Conservation (phyloP, 139 green algal genomes). For the Gonium pectorale region DNA sequence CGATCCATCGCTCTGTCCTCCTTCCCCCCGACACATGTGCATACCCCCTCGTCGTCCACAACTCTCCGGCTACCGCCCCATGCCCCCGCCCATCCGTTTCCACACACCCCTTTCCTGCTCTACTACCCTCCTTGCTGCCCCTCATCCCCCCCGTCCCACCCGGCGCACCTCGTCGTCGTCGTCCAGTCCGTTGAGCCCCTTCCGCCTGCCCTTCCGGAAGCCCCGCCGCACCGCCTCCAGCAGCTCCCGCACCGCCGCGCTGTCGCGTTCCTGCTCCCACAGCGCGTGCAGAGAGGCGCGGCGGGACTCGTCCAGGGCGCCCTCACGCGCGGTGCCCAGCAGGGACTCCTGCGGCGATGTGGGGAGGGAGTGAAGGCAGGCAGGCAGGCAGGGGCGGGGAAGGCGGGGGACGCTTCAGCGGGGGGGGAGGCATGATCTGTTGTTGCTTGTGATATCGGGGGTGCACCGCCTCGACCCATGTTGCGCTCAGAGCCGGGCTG, state of each 20-base stretch:
- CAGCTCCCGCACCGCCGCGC: slow-evolving; percentile 17
- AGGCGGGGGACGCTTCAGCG: too few species aligned
- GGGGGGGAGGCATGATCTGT: too few species aligned
- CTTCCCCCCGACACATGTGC: too few species aligned
- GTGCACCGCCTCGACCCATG: background rate
- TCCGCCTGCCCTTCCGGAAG: background rate
- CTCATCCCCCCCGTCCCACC: background rate
- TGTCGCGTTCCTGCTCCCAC: slow-evolving; percentile 33
- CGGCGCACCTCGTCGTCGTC: slow-evolving; percentile 9
- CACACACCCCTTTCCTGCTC: too few species aligned
- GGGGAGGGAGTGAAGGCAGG: background rate
- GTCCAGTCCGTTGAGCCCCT: background rate
- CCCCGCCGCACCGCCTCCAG: slow-evolving; percentile 32
- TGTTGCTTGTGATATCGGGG: background rate
- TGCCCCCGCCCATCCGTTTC: too few species aligned
- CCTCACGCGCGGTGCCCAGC: slow-evolving; percentile 20
- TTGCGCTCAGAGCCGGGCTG: background rate
- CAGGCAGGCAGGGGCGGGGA: background rate
- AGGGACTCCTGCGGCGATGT: background rate
- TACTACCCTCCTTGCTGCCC: too few species aligned
- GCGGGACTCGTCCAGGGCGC: background rate
- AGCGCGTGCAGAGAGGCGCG: slow-evolving; percentile 19
- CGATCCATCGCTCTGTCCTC: too few species aligned
- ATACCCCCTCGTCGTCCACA: too few species aligned
- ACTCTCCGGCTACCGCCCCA: too few species aligned